phyloP scores from a whole-genome alignment of 768 basidiomycete genomes.

The Suillus placidus region DNA sequence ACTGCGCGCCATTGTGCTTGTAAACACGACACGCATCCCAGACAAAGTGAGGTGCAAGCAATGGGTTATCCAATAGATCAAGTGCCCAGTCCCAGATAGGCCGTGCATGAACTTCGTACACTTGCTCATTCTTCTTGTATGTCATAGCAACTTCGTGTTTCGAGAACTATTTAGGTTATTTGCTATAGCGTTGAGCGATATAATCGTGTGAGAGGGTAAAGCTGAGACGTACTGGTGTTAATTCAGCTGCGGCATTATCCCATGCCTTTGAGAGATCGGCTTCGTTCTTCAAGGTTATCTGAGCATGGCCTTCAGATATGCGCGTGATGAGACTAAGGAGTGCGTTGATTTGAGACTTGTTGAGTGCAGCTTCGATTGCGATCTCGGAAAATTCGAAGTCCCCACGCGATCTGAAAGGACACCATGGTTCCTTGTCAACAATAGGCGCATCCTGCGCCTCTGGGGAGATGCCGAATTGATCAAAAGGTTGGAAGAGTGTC shows the following conservation, averaged over 20 bases:
- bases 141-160: constrained; percentile 3
- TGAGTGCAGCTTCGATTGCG: constrained; percentile 16
- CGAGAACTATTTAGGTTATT: constrained; percentile 13
- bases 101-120: constrained; percentile 9
- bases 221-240: constrained; percentile 13
- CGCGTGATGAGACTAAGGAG: constrained; percentile 14
- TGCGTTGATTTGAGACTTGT: constrained; percentile 9
- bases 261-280: constrained; percentile 10
- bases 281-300: constrained; percentile 17
- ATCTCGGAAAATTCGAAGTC: constrained; percentile 20
- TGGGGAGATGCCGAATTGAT: constrained; percentile 14
- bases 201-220: not conserved
- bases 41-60: constrained; percentile 21
- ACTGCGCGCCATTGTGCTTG: constrained; percentile 30
- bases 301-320: constrained; percentile 20
- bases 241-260: constrained; percentile 1
- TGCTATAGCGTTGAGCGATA: not conserved
- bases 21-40: constrained; percentile 37
- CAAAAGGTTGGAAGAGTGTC: constrained; percentile 16
- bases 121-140: constrained; percentile 13
- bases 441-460: not conserved
- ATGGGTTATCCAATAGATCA: constrained; percentile 7
- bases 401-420: constrained; percentile 5
- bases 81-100: constrained; percentile 15
- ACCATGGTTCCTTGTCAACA: constrained; percentile 15